Percentiles rank a stretch among this genome's conserved stretches.
These are phyloP conservation scores for Dentipellis sp. DNA, from an alignment of 768 basidiomycete genomes.

Conservation along the genomic window DNA sequence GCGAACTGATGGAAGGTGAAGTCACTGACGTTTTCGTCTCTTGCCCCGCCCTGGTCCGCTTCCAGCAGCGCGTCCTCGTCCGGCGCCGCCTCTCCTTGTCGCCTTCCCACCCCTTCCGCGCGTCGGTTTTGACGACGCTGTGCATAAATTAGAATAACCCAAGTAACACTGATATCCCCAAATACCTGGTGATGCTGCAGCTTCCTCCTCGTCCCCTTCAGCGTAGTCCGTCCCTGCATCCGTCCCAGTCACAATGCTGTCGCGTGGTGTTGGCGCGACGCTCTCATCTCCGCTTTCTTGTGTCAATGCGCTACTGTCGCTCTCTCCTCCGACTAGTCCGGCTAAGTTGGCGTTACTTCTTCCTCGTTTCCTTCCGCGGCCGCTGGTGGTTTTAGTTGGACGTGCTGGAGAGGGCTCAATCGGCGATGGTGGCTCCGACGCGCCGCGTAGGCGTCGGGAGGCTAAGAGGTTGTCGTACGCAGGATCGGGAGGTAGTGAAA, in stretches of 20 bases:
- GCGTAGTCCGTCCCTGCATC: slow-evolving; percentile 59
- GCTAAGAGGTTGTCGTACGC: slow-evolving; percentile 50
- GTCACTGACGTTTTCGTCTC: background rate
- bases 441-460: slow-evolving; percentile 52
- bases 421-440: slow-evolving; percentile 42
- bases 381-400: slow-evolving; percentile 22
- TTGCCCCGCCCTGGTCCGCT: background rate
- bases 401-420: slow-evolving; percentile 50
- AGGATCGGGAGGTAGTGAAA: slow-evolving; percentile 48
- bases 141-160: background rate
- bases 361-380: slow-evolving; percentile 33
- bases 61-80: slow-evolving; percentile 10
- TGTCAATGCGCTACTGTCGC: slow-evolving; percentile 77
- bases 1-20: background rate
- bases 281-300: slow-evolving; percentile 77
- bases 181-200: slow-evolving; percentile 11
- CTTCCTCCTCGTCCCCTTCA: slow-evolving; percentile 55
- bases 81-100: slow-evolving; percentile 1
- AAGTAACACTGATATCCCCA: background rate
- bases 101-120: slow-evolving; percentile 8
- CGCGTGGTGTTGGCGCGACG: slow-evolving; percentile 46
- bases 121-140: slow-evolving; percentile 6
- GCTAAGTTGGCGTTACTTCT: slow-evolving; percentile 43
- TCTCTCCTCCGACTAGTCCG: slow-evolving; percentile 72
- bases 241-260: slow-evolving; percentile 62